Base-by-base conservation (phyloP, 2,329 filamentous ascomycete genomes). In the Phyllosticta capitalensis region DNA sequence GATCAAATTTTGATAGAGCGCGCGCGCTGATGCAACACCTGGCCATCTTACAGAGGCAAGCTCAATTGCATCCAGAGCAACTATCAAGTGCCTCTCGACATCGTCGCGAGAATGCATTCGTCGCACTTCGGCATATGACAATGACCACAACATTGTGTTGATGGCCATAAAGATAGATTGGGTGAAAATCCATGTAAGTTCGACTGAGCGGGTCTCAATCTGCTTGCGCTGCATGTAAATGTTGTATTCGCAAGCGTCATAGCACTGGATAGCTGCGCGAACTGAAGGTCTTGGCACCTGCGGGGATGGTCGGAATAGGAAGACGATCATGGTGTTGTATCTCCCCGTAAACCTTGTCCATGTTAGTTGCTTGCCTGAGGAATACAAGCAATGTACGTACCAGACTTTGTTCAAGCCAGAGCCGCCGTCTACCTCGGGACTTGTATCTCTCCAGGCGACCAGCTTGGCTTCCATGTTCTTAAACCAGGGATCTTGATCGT, bases 161-260 rank as follows among this genome's bases (percentile, higher is more conserved):
- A 97, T 81, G 4, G 89, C 86, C 84, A 95, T 94, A 75, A 95
- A 96, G 49, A 97, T 81, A 20, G 88, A 86, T 61, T 96, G 82
- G 1, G 95, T 84, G 68, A 96, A 96, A 51, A 96, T 87, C 92
- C 92, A 97, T 0, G 92, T 96, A 62, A 96, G 80, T 68, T 96
- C 92, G 10, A 94, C 84, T 21, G 85, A 85, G 14, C 83, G 81
- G 17, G 82, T 85, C 64, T 87, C 83, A 68, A 96, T 87, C 71
- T 96, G 91, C 67, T 88, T 85, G 68, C 84, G 84, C 52, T 91
- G 87, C 69, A 92, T 84, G 64, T 86, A 81, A 66, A 96, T 89
- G 68, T 96, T 92, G 72, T 85, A 89, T 10, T 86, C 81, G 53
- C 90, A 86, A 49, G 90, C 91, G 52, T 94, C 86, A 68, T 88